Conservation (phyloP, 257 asterid genomes). For the Solanum medicagineum region DNA sequence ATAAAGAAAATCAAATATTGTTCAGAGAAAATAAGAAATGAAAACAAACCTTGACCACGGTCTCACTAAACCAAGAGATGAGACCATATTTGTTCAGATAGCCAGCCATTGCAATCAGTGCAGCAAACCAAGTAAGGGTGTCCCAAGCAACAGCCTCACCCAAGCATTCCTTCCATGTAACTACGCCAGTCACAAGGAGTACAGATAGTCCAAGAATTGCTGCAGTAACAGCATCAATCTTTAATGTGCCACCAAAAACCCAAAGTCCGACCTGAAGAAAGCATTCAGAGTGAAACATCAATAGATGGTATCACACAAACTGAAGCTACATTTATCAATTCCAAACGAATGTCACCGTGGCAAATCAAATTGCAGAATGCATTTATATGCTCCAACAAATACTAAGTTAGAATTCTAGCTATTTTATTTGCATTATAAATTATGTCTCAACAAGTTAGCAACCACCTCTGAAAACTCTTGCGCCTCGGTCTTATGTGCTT, state of each 20-base stretch:
- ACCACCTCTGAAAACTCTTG: background rate
- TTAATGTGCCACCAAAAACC: slow-evolving; percentile 69
- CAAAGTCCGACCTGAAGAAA: slow-evolving; percentile 78
- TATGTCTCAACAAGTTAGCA: background rate
- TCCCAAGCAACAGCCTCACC: slow-evolving; percentile 99
- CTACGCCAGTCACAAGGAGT: slow-evolving; percentile 84
- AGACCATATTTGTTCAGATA: slow-evolving; percentile 94
- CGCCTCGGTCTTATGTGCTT: background rate
- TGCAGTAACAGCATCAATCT: slow-evolving; percentile 94
- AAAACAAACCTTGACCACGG: slow-evolving; percentile 64
- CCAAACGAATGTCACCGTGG: background rate
- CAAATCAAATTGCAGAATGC: background rate
- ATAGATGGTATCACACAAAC: background rate
- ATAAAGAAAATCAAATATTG: background rate
- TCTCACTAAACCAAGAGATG: slow-evolving; percentile 95
- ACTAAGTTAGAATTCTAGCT: background rate
- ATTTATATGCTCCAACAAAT: background rate
- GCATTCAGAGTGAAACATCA: background rate
- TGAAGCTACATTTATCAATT: background rate
- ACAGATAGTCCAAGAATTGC: slow-evolving; percentile 90
- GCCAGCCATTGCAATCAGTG: slow-evolving; percentile 99
- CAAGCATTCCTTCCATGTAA: slow-evolving; percentile 95
- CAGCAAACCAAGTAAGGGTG: slow-evolving; percentile 98
- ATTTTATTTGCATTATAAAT: background rate
- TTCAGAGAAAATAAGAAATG: background rate